Evolutionary conservation across 805 yeast species (phyloP), one percentile per base, ranked within the genome.

Genomic region (Jamesozyma jinghongensis): DNA sequence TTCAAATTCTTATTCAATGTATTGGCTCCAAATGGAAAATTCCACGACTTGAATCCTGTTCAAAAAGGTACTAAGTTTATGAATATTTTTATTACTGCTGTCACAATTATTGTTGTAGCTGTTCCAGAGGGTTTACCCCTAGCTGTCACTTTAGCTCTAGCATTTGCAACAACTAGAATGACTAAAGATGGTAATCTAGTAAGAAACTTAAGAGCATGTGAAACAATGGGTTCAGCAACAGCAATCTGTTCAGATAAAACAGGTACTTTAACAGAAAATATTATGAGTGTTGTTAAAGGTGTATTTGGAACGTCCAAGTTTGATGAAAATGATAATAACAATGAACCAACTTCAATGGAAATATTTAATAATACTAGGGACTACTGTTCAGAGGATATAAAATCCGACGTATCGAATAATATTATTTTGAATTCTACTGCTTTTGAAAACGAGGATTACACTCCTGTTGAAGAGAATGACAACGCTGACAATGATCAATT

Each of bases 121-220:
- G 95, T 92, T n/a, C 99, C 99, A 3, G 99, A 92, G 65, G 99
- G 99, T 46, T 73, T 92, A 42, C 99, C 99, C 1, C 69, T 92
- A 42, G 99, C 99, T 2, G 98, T 92, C 14, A 92, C 99, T 1
- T 70, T 92, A 36, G 95, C 98, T 0, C 69, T 92, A 50, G 98
- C 98, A 0, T 92, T 92, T 68, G 98, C 99, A 2, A 92, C 98
- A 2, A 88, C 96, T 8, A 75, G 97, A 63, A 92, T 92, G 99
- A 87, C 95, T 17, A 83, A 84, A 60, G 96, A 92, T 61, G 94
- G 94, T 48, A 90, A 90, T 59, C 69, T 92, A 54, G 99, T 92
- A n/a, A 78, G 98, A 53, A 94, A 86, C 8, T 69, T 92, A 50
- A 81, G 80, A 55, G 81, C 94, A 35, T 92, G 98, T 72, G 99